Base-by-base conservation (phyloP, 169 alveolate genomes). In the Eimeria praecox region DNA sequence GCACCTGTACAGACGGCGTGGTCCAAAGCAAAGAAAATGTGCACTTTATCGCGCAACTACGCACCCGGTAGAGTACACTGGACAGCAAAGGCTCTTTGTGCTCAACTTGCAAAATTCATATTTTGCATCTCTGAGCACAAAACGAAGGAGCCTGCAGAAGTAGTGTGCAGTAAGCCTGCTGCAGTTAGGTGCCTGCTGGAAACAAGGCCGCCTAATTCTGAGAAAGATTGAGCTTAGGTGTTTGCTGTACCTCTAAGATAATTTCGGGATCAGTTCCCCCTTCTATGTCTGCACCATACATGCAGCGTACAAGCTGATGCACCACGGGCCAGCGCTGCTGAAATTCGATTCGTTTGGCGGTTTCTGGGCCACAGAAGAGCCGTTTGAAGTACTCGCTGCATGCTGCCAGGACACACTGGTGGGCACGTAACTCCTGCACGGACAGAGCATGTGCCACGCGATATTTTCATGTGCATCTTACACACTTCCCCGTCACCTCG, bases 271-370 rank as follows among this genome's bases (percentile, higher is more conserved):
- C 95, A 2, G 95, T 89, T 33, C 95, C 95, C 14, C 75, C 86
- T 46, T 89, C 95, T 27, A 89, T 89, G 20, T 89, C 95, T 69
- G 95, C 95, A 69, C 95, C 95, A 73, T 89, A 89, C 95, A 89
- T 89, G 95, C 95, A 89, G 44, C 95, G 66, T 20, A 89, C 73
- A 38, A 89, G 95, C 88, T 89, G 95, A 42, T 89, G 95, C 42
- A 89, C 95, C 27, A 89, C 95, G 1, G 77, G 86, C 95, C 95
- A 89, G 75, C 95, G 42, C 95, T 89, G 95, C 56, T 89, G 95
- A 44, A 89, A 89, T 40, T 89, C 95, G 49, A 89, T 89, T 20
- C 95, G 59, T 35, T 71, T 89, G n/a, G 95, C 95, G 14, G 86
- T 89, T 40, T 89, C 95, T 4, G 95, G 88, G 10, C 87, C 95